A percentile compares a stretch with the other conserved stretches of the same genome.
Conservation (phyloP, 2,329 filamentous ascomycete species). For the Ramichloridium luteum region DNA sequence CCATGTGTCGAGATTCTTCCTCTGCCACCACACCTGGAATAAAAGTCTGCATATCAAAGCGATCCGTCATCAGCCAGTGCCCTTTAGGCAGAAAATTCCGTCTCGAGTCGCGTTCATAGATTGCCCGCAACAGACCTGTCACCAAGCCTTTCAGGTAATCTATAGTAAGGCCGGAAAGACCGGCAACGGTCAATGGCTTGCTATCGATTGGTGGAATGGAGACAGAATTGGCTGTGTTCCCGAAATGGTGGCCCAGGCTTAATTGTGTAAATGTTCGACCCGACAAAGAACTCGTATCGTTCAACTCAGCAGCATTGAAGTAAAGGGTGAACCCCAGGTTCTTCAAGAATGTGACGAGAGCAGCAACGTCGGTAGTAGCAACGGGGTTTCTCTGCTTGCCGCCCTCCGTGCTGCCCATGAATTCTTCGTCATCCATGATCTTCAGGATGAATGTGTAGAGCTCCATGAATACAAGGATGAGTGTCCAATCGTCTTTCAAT, state of each 20-base stretch:
- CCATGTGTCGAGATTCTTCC: conserved; percentile 62
- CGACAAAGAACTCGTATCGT: conserved; percentile 5
- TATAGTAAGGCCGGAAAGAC: conserved; percentile 60
- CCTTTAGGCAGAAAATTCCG: conserved; percentile 68
- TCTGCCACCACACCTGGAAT: conserved; percentile 77
- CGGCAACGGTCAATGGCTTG: conserved; percentile 39
- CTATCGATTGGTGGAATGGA: conserved; percentile 12
- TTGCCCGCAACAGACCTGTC: conserved; percentile 68
- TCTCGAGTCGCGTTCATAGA: conserved; percentile 88
- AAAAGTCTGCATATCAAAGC: conserved; percentile 76
- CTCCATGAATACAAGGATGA: conserved; percentile 81
- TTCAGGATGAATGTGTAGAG: conserved; percentile 87
- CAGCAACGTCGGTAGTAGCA: conserved; percentile 56
- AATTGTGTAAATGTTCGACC: conserved; percentile 4
- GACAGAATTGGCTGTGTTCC: conserved; percentile 2
- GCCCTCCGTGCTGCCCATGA: conserved; percentile 34
- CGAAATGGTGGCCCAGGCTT: conserved; percentile 12
- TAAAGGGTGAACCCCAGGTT: conserved; percentile 82
- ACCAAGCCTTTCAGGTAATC: conserved; percentile 68
- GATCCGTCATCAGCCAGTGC: conserved; percentile 88
- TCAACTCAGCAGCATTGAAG: conserved; percentile 58
- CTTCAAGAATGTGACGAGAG: conserved; percentile 73
- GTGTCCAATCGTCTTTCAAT: conserved; percentile 63
- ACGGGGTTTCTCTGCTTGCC: conserved; percentile 51
- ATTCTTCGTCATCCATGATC: conserved; percentile 93